Percentiles rank a stretch among this genome's conserved stretches.
Conservation (phyloP, 176 grass and related monocot genomes). For the Cenchrus purpureus region DNA sequence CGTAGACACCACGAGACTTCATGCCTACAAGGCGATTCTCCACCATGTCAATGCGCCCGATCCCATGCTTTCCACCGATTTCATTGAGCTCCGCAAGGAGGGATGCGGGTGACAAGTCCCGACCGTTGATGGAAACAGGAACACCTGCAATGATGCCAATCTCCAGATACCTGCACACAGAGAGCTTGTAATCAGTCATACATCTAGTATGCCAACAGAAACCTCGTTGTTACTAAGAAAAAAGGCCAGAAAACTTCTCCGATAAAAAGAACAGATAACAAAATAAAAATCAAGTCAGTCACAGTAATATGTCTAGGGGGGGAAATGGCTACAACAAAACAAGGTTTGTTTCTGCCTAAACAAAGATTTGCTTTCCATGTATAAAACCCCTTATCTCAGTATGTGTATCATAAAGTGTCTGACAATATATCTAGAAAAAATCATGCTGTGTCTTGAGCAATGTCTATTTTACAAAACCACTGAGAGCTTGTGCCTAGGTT, state of each 20-base stretch:
- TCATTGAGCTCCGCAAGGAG: constrained; percentile 82
- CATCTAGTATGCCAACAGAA: background rate
- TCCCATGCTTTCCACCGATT: constrained; percentile 79
- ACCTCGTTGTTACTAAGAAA: background rate
- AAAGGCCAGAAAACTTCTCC: background rate
- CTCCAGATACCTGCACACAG: constrained; percentile 70
- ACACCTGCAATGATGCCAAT: constrained; percentile 75
- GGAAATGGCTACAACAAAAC: background rate
- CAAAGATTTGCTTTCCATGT: background rate
- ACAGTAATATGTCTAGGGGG: background rate
- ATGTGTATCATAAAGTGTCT: background rate
- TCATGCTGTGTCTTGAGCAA: background rate
- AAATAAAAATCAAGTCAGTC: background rate
- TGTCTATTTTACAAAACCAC: background rate
- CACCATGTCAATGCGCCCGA: constrained; percentile 89
- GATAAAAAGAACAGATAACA: background rate
- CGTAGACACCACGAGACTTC: constrained; percentile 91
- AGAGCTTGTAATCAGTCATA: constrained; percentile 20
- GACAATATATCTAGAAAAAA: background rate
- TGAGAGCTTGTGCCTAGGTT: constrained; percentile 1
- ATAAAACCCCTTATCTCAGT: background rate
- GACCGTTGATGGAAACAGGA: constrained; percentile 86
- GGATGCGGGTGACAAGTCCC: constrained; percentile 66
- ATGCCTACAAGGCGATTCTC: constrained; percentile 93
- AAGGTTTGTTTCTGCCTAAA: background rate